These are phyloP conservation scores for Neurospora crassa DNA, from an alignment of 2,329 filamentous ascomycete species.

Conservation along the genomic window DNA sequence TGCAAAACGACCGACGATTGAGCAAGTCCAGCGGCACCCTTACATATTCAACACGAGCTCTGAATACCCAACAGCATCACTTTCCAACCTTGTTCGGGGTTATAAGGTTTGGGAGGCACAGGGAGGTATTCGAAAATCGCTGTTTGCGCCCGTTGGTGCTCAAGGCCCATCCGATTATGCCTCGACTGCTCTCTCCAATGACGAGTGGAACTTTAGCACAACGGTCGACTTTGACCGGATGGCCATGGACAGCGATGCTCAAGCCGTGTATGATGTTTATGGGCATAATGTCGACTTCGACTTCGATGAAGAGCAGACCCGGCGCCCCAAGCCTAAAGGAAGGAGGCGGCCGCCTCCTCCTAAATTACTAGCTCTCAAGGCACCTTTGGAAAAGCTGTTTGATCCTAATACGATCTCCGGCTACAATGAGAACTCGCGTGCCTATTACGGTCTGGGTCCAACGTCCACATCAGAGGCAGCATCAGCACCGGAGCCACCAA, in stretches of 20 bases:
- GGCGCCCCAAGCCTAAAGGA: constrained; percentile 41
- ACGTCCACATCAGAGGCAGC: constrained; percentile 19
- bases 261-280: constrained; percentile 49
- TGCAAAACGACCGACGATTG: constrained; percentile 57
- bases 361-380: constrained; percentile 47
- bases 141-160: constrained; percentile 51
- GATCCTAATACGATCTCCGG: constrained; percentile 56
- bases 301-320: constrained; percentile 37
- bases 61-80: constrained; percentile 52
- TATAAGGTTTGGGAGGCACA: constrained; percentile 69
- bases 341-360: constrained; percentile 45
- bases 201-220: constrained; percentile 61
- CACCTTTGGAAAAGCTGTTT: constrained; percentile 54
- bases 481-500: neutral
- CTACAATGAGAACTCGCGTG: constrained; percentile 53
- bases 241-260: constrained; percentile 42
- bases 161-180: constrained; percentile 38
- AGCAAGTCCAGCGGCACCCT: constrained; percentile 58
- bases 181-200: constrained; percentile 37
- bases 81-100: constrained; percentile 58
- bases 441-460: constrained; percentile 44
- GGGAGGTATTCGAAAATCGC: constrained; percentile 59
- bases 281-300: constrained; percentile 47
- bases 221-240: constrained; percentile 55
- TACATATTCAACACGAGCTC: constrained; percentile 57